Conservation (phyloP, 1,284 basidiomycete genomes). For the Boletus mariae region DNA sequence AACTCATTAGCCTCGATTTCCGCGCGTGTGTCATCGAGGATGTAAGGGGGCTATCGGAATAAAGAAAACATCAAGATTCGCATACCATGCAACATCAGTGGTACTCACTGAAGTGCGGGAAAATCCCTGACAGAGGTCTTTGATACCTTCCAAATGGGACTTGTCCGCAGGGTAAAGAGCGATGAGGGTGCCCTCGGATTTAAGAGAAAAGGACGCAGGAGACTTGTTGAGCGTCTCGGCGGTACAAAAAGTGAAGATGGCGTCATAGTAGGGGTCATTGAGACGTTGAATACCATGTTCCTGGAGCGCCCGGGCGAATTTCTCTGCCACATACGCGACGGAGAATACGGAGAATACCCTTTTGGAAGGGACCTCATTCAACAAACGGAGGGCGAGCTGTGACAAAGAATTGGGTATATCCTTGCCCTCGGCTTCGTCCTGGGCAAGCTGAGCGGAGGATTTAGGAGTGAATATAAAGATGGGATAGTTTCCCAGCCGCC, state of each 20-base stretch:
- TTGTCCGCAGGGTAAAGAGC: constrained; percentile 42
- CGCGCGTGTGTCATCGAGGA: constrained; percentile 41
- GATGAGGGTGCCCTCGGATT: constrained; percentile 26
- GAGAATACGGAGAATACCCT: constrained; percentile 70
- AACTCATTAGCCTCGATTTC: constrained; percentile 48
- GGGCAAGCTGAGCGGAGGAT: constrained; percentile 29
- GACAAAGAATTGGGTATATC: constrained; percentile 37
- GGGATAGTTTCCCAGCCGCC: constrained; percentile 53
- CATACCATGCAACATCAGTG: neutral
- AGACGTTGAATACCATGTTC: constrained; percentile 27
- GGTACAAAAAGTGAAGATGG: constrained; percentile 56
- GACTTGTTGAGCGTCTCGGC: constrained; percentile 37
- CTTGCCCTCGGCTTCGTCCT: constrained; percentile 10
- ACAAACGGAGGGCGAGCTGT: constrained; percentile 35
- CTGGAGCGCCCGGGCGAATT: constrained; percentile 46
- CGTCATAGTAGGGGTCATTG: constrained; percentile 56
- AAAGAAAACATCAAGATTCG: constrained; percentile 3
- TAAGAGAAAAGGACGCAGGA: constrained; percentile 20
- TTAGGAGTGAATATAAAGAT: constrained; percentile 50
- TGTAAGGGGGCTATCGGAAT: constrained; percentile 48
- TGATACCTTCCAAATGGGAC: constrained; percentile 43
- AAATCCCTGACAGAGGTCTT: constrained; percentile 52
- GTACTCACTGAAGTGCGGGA: constrained; percentile 52
- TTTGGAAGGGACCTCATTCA: constrained; percentile 24
- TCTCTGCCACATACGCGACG: constrained; percentile 42